Evolutionary conservation across 2,329 filamentous ascomycete species (phyloP).

Genomic region (Colletotrichum sp.): DNA sequence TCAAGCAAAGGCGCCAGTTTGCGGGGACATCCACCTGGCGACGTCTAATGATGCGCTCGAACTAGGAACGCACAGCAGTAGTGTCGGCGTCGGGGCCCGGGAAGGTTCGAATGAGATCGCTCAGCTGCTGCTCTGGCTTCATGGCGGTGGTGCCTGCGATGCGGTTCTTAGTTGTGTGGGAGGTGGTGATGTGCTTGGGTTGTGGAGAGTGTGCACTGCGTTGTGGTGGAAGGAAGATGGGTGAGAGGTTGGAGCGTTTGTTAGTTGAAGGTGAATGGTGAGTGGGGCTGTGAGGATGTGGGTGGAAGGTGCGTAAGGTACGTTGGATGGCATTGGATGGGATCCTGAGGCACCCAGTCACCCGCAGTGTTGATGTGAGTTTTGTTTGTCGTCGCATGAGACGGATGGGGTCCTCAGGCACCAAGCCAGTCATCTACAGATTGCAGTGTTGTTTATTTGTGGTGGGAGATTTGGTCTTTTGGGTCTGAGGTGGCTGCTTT

Average conservation of each 20-base stretch:
- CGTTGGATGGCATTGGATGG: background rate
- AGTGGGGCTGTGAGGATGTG: background rate
- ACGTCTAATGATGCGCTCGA: background rate
- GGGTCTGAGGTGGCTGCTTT: background rate
- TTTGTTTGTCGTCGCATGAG: background rate
- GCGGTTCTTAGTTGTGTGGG: background rate
- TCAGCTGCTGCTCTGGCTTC: background rate
- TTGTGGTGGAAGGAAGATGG: background rate
- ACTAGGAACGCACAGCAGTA: background rate
- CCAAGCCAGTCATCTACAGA: background rate
- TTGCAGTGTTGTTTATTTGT: background rate
- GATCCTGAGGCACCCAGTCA: background rate
- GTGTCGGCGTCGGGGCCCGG: background rate
- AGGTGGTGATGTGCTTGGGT: background rate
- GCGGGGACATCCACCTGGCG: background rate
- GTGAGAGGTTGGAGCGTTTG: background rate
- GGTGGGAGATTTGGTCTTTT: background rate
- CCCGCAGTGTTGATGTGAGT: background rate
- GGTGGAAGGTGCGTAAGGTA: background rate
- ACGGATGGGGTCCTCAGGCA: background rate
- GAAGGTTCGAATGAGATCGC: background rate
- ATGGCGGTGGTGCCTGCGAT: background rate
- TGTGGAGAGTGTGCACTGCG: background rate
- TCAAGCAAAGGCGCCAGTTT: background rate
- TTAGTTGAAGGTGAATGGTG: background rate